A percentile compares a stretch with the other conserved stretches of the same genome.
Evolutionary conservation across 257 asterid species (phyloP).

Genomic region (Scutellaria galericulata): DNA sequence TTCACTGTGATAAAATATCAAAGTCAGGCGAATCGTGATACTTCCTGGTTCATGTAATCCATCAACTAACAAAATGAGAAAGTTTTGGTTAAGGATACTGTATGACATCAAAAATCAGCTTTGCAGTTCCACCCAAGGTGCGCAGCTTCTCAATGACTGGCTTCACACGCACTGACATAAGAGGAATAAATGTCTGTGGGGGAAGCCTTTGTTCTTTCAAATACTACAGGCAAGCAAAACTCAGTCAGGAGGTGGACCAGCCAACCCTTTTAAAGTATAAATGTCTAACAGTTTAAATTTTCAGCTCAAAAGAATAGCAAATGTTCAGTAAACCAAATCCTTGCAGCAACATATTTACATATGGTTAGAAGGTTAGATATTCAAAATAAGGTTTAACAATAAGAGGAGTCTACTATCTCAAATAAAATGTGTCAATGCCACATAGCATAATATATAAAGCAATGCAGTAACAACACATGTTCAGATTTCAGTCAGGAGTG

Average conservation of each 20-base stretch:
- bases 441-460: constrained; percentile 20
- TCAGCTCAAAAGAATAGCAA: constrained; percentile 22
- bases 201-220: constrained; percentile 98
- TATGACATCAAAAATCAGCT: constrained; percentile 87
- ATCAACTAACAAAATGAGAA: constrained; percentile 21
- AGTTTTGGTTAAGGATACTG: constrained; percentile 75
- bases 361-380: not conserved
- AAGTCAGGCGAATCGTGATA: constrained; percentile 10
- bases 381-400: not conserved
- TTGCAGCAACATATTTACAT: not conserved
- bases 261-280: constrained; percentile 9
- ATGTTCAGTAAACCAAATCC: constrained; percentile 16
- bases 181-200: constrained; percentile 98
- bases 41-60: constrained; percentile 22
- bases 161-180: constrained; percentile 88
- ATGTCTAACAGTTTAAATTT: not conserved
- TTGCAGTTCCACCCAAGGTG: constrained; percentile 89
- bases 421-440: not conserved
- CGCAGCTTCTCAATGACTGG: constrained; percentile 91
- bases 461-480: constrained; percentile 8
- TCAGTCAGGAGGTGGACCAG: constrained; percentile 30
- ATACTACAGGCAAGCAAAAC: constrained; percentile 64
- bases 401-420: constrained; percentile 20
- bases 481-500: constrained; percentile 8
- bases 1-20: constrained; percentile 1